phyloP scores from a whole-genome alignment of 306 rosid genomes.

The Dicorynia guianensis region DNA sequence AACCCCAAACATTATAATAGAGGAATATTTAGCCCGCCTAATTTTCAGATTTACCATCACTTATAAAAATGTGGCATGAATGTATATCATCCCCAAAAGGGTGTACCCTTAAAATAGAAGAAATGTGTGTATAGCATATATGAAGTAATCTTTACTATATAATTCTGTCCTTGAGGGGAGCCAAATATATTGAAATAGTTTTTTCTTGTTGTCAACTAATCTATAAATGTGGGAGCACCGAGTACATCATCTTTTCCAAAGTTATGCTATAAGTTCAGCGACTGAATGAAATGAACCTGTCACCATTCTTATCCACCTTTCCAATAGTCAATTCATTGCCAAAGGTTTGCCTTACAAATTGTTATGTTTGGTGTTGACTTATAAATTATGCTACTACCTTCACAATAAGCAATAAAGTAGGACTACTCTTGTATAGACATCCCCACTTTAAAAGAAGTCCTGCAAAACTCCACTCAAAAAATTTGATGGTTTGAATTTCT shows the following conservation, averaged over 20 bases:
- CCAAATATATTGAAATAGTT: not conserved
- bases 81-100: not conserved
- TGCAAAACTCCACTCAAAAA: no score
- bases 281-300: not conserved
- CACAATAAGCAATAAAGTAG: no score
- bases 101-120: not conserved
- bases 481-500: no score
- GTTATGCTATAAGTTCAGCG: not conserved
- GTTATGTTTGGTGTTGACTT: not conserved
- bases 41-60: conserved; percentile 3
- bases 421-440: no score
- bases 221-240: conserved; percentile 4
- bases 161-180: not conserved
- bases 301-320: not conserved
- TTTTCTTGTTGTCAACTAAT: not conserved
- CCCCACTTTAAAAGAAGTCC: no score
- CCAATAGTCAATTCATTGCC: not conserved
- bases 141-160: conserved; percentile 1
- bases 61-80: not conserved
- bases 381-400: not conserved
- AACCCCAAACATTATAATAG: not conserved
- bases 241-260: not conserved
- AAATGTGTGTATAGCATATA: not conserved
- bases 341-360: not conserved
- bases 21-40: not conserved